phyloP scores from a whole-genome alignment of 148 eudicot species.

The Fagopyrum tataricum region DNA sequence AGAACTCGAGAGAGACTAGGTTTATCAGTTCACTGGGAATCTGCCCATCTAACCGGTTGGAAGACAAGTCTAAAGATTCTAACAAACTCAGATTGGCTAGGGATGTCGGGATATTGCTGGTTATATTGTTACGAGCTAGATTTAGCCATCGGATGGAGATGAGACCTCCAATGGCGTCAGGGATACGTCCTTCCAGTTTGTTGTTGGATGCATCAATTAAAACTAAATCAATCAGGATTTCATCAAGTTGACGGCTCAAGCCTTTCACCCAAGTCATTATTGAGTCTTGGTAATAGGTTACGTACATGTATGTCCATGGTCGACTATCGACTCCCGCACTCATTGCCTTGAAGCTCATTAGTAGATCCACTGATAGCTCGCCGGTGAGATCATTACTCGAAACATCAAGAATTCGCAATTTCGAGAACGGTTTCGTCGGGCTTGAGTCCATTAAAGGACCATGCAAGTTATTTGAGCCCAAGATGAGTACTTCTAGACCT shows the following conservation, averaged over 20 bases:
- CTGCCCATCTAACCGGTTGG: conserved; percentile 16
- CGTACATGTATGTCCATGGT: background rate
- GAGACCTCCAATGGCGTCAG: conserved; percentile 15
- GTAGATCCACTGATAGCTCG: background rate
- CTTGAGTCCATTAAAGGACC: background rate
- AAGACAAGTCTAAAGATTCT: conserved; percentile 27
- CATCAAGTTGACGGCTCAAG: background rate
- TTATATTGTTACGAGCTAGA: conserved; percentile 22
- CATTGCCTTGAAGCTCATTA: conserved; percentile 17
- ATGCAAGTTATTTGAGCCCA: conserved; percentile 8
- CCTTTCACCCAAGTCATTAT: background rate
- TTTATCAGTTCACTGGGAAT: conserved; percentile 18
- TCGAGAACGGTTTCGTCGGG: background rate
- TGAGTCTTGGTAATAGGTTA: too few species aligned
- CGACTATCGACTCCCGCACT: background rate
- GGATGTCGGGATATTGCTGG: conserved; percentile 18
- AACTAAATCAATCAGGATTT: background rate
- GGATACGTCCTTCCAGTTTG: conserved; percentile 23
- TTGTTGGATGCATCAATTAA: conserved; percentile 24
- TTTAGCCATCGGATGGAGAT: conserved; percentile 17
- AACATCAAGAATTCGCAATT: conserved; percentile 19
- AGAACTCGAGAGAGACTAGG: conserved; percentile 10
- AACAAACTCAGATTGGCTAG: conserved; percentile 11
- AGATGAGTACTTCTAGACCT: background rate
- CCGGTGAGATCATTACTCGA: conserved; percentile 18